Conservation (phyloP, 106 monocot species). For the Agapanthus africanus region DNA sequence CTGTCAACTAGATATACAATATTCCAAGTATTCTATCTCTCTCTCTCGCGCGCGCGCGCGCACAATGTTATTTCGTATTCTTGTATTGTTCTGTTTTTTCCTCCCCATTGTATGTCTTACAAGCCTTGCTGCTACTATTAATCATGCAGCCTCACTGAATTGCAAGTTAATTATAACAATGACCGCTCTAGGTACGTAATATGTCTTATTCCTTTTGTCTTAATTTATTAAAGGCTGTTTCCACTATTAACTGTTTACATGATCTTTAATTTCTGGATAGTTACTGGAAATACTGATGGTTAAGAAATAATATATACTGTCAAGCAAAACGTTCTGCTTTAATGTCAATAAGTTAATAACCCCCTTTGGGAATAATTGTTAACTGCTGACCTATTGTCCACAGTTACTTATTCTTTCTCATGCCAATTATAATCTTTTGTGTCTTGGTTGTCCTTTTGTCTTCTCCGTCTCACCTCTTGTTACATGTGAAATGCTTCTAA, state of each 20-base stretch:
- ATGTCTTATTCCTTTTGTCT: background rate
- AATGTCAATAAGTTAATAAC: background rate
- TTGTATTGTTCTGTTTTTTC: too few relatives aligned
- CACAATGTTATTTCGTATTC: too few relatives aligned
- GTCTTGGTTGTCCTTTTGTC: background rate
- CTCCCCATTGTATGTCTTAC: conserved; percentile 2
- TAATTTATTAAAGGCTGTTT: background rate
- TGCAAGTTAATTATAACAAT: conserved; percentile 99
- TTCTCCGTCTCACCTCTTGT: background rate
- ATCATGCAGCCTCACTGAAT: conserved; percentile 65
- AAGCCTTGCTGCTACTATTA: background rate
- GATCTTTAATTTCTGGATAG: background rate
- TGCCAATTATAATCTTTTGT: background rate
- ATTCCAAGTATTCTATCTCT: conserved; percentile 38
- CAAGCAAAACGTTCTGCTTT: background rate
- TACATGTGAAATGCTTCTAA: background rate
- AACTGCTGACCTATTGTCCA: background rate
- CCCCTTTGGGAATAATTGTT: background rate
- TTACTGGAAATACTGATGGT: background rate
- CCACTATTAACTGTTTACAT: background rate
- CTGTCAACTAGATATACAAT: conserved; percentile 29
- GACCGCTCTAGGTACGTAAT: conserved; percentile 81
- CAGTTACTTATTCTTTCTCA: background rate
- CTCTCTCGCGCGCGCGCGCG: too few relatives aligned
- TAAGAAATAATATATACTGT: background rate